phyloP scores from a whole-genome alignment of 805 yeast species.

The Yarrowia divulgata region DNA sequence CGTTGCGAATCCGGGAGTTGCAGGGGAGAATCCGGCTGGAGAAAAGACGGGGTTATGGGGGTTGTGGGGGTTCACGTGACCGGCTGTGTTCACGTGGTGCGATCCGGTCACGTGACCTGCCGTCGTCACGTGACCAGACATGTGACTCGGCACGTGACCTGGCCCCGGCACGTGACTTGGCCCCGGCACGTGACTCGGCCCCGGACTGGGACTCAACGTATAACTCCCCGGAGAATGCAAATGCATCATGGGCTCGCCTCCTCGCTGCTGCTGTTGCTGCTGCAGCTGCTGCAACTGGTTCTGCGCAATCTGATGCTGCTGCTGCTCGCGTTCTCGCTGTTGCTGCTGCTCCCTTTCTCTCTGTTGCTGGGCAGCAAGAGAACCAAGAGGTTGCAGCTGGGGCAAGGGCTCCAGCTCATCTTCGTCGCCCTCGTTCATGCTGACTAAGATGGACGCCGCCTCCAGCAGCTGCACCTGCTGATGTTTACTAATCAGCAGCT shows the following conservation, averaged over 20 bases:
- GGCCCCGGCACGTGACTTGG: not conserved
- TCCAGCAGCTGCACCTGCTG: constrained; percentile 85
- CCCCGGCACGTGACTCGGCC: not conserved
- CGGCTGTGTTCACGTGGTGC: not conserved
- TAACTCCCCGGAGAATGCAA: constrained; percentile 14
- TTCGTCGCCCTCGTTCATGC: constrained; percentile 62
- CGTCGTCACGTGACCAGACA: not conserved
- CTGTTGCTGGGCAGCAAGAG: constrained; percentile 17
- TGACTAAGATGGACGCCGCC: constrained; percentile 73
- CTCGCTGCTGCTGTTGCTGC: constrained; percentile 17
- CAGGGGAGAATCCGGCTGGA: not conserved
- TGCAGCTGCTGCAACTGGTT: constrained; percentile 34
- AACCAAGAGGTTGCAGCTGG: constrained; percentile 23
- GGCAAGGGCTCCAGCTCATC: constrained; percentile 37
- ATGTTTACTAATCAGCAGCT: constrained; percentile 80
- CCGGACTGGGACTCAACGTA: not conserved
- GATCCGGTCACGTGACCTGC: not conserved
- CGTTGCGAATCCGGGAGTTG: not conserved
- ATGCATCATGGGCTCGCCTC: constrained; percentile 17
- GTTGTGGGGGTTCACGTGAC: not conserved
- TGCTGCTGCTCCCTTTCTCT: constrained; percentile 22
- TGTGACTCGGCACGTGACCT: not conserved
- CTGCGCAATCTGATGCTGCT: constrained; percentile 33
- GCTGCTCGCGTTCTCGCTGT: constrained; percentile 11
- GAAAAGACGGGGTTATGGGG: not conserved